Evolutionary conservation across 1,284 basidiomycete genomes (phyloP).

Genomic region (Cutaneotrichosporon arboriforme): DNA sequence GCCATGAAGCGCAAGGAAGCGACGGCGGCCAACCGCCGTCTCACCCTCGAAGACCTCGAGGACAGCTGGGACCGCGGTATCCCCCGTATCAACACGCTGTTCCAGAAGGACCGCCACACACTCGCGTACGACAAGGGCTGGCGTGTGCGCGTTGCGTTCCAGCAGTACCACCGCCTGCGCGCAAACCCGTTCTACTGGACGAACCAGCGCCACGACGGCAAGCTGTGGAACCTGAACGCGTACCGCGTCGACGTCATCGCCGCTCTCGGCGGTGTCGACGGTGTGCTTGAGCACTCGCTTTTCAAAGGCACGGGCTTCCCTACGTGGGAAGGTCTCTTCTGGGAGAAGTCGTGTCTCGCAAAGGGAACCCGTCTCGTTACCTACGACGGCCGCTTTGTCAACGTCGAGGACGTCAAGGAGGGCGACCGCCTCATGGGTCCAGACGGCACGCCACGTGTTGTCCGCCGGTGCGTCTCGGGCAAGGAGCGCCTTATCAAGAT

Average conservation of each 20-base stretch:
- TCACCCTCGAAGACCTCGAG: slow-evolving; percentile 95
- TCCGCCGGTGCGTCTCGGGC: slow-evolving; percentile 8
- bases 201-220: slow-evolving; percentile 94
- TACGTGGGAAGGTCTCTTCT: slow-evolving; percentile 62
- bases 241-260: slow-evolving; percentile 99
- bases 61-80: slow-evolving; percentile 97
- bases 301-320: slow-evolving; percentile 88
- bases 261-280: slow-evolving; percentile 79
- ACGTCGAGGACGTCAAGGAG: slow-evolving; percentile 14
- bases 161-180: slow-evolving; percentile 77
- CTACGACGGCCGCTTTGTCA: neutral
- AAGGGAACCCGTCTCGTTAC: slow-evolving; percentile 4
- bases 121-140: slow-evolving; percentile 97
- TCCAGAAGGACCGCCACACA: slow-evolving; percentile 92
- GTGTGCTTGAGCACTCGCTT: slow-evolving; percentile 91
- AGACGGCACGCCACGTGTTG: slow-evolving; percentile 7
- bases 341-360: slow-evolving; percentile 71
- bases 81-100: slow-evolving; percentile 53
- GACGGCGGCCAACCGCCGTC: slow-evolving; percentile 89
- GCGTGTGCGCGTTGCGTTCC: slow-evolving; percentile 92
- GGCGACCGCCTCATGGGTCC: slow-evolving; percentile 12
- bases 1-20: slow-evolving; percentile 99
- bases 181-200: slow-evolving; percentile 99
- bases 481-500: slow-evolving; percentile 9
- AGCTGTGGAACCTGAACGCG: slow-evolving; percentile 96